Evolutionary conservation across 2,329 filamentous ascomycete genomes (phyloP).

Genomic region (Arthrobotrys megalospora): DNA sequence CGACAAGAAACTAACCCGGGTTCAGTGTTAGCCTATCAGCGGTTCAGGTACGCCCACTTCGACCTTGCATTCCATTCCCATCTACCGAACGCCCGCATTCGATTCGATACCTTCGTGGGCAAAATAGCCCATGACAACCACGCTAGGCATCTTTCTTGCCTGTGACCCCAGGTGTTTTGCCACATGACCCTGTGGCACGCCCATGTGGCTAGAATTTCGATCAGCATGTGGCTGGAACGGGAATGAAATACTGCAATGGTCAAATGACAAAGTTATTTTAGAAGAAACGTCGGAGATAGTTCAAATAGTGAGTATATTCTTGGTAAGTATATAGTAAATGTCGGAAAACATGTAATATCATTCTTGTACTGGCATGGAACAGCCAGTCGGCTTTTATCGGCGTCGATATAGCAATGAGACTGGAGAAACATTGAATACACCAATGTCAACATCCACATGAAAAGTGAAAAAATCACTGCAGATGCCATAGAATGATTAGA

Average conservation of each 20-base stretch:
- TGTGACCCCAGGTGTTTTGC: constrained; percentile 28
- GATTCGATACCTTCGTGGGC: background rate
- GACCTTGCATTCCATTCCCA: constrained; percentile 21
- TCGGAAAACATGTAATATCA: background rate
- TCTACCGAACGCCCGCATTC: constrained; percentile 34
- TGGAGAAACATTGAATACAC: background rate
- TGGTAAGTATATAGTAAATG: background rate
- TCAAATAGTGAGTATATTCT: background rate
- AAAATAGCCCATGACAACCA: constrained; percentile 47
- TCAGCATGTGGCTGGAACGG: constrained; percentile 26
- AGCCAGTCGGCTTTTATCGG: background rate
- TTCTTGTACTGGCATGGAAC: constrained; percentile 7
- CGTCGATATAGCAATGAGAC: background rate
- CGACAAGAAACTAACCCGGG: constrained; percentile 9
- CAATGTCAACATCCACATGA: background rate
- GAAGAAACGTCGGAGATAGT: background rate
- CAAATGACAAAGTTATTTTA: constrained; percentile 10
- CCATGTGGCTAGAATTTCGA: constrained; percentile 16
- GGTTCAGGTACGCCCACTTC: constrained; percentile 30
- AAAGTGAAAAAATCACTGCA: background rate
- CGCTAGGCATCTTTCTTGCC: constrained; percentile 2
- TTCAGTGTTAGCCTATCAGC: constrained; percentile 36
- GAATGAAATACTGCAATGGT: background rate
- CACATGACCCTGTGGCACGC: constrained; percentile 30
- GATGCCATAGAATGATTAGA: background rate